Conservation (phyloP, 768 basidiomycete species). For the Leccinellum luteum region DNA sequence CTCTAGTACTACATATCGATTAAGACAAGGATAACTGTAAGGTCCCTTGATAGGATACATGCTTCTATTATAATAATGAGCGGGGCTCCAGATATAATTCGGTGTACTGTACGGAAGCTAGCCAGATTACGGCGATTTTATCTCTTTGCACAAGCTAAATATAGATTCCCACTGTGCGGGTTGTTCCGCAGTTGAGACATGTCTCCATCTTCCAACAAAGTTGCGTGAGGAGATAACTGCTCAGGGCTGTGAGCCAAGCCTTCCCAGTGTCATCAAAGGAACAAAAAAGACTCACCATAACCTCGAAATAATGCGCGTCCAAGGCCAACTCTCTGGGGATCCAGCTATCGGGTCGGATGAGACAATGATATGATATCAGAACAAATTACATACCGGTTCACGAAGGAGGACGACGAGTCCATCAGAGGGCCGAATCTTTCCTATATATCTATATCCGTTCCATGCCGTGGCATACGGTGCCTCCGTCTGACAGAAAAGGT, state of each 20-base stretch:
- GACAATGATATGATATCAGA: neutral
- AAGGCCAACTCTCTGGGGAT: constrained; percentile 25
- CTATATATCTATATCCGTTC: constrained; percentile 55
- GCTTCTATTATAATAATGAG: neutral
- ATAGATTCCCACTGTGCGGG: constrained; percentile 48
- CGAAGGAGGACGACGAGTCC: constrained; percentile 55
- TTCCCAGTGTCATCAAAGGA: neutral
- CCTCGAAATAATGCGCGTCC: constrained; percentile 45
- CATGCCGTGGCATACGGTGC: constrained; percentile 47
- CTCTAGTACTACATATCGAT: neutral
- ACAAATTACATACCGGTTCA: constrained; percentile 43
- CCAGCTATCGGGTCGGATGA: constrained; percentile 18
- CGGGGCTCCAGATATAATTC: neutral
- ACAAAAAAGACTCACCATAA: constrained; percentile 37
- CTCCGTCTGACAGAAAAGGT: constrained; percentile 39
- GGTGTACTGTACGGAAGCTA: constrained; percentile 1
- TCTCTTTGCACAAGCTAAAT: constrained; percentile 49
- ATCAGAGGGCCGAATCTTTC: constrained; percentile 57
- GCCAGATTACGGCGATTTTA: constrained; percentile 14
- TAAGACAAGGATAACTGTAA: neutral
- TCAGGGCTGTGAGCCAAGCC: constrained; percentile 9
- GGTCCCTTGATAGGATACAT: neutral
- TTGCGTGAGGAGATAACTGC: constrained; percentile 50
- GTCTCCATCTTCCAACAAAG: constrained; percentile 49
- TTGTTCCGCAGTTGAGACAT: constrained; percentile 30